Evolutionary conservation across 176 grass and related monocot species (phyloP), one percentile per base, ranked within the genome.

Genomic region (Dendrocalamus sinicus): DNA sequence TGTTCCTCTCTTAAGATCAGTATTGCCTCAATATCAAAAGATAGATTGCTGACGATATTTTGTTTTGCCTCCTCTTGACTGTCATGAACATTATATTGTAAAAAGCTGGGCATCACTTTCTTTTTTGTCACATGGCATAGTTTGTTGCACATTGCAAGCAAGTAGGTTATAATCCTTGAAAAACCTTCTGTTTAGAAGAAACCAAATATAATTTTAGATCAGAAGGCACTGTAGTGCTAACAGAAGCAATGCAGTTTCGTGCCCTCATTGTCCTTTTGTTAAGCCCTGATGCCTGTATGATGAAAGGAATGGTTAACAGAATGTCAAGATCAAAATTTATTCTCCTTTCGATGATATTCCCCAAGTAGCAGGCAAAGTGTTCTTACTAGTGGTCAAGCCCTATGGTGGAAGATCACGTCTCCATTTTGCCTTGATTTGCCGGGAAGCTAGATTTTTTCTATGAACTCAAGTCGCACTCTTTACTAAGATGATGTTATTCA

Each of bases 251-350:
- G 57, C 14, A 12, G 1, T 52, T 62, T 76, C 12, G 26, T 86
- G 64, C 64, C 55, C 72, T 86, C 12, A 58, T 13, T 22, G n/a
- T 77, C 59, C 23, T 68, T 74, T 8, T 86, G 26, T 39, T 76
- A 86, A 86, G 24, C n/a, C 51, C 15, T 74, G 12, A 14, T 73
- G 83, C 41, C 50, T 74, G 12, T 79, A 43, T 67, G 59, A 74
- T 7, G 50, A 68, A 59, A 50, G 14, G 66, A 90, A 73, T 17
- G 9, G 20, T 52, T 35, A 86, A 35, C 59, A 57, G 40, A 86
- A 73, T 79, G 82, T 81, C 61, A 60, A 68, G 48, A 79, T 86
- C 26, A 23, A 79, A 44, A 87, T 75, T 24, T 79, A 87, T 75
- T 87, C 28, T 53, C 30, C 12, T 62, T 68, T 59, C 41, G 9